Percentiles rank a stretch among this genome's conserved stretches.
These are phyloP conservation scores for Colletotrichum sp. DNA, from an alignment of 2,329 filamentous ascomycete genomes.

Conservation along the genomic window DNA sequence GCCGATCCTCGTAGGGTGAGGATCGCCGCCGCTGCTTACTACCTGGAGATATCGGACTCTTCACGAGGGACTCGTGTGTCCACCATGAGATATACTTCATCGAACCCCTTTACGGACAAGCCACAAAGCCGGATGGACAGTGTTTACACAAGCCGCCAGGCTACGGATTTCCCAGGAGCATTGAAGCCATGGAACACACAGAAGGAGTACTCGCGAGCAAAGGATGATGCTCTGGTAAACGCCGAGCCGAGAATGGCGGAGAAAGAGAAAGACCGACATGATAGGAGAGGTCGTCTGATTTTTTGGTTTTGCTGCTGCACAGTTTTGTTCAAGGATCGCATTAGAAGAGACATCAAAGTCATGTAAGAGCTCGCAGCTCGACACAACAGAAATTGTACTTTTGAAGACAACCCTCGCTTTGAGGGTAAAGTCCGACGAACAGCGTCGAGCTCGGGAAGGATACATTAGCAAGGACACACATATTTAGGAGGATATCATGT, in stretches of 20 bases:
- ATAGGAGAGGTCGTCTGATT: not conserved
- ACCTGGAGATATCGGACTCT: not conserved
- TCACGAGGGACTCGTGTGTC: conserved; percentile 5
- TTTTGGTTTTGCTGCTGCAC: not conserved
- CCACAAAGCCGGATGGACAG: conserved; percentile 2
- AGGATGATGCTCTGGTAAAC: not conserved
- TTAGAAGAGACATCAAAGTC: not conserved
- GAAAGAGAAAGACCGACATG: not conserved
- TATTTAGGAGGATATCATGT: not conserved
- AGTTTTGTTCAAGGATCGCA: not conserved
- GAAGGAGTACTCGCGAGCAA: not conserved
- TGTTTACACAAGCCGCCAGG: conserved; percentile 1
- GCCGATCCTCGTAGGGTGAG: conserved; percentile 1
- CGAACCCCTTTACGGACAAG: not conserved
- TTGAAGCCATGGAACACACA: conserved; percentile 7
- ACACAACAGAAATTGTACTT: conserved; percentile 11
- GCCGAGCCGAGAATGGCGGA: conserved; percentile 10
- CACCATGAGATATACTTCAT: not conserved
- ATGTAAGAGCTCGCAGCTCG: conserved; percentile 1
- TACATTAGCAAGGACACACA: not conserved
- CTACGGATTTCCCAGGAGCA: not conserved
- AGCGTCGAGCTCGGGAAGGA: not conserved
- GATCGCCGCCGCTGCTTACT: not conserved
- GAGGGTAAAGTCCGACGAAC: not conserved
- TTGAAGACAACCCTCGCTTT: not conserved